Conservation (phyloP, 345 rosid species). For the Salix brachista region DNA sequence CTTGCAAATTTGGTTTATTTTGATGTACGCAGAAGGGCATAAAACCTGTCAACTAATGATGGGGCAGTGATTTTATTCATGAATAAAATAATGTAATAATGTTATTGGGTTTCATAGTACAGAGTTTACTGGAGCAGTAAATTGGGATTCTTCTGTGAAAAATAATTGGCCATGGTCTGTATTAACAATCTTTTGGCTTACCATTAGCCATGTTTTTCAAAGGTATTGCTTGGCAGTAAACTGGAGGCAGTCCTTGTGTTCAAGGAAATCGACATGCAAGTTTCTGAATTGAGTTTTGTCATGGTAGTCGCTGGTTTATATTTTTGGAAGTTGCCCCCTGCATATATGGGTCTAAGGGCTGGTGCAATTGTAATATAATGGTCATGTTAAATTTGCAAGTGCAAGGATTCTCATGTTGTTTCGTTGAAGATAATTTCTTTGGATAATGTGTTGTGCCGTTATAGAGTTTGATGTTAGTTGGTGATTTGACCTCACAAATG, state of each 20-base stretch:
- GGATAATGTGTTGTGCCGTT: not conserved
- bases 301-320: not conserved
- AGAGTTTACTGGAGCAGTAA: not conserved
- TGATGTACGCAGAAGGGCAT: not conserved
- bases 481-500: not conserved
- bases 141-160: not conserved
- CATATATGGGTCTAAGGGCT: not conserved
- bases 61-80: not conserved
- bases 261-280: not conserved
- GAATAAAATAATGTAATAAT: not conserved
- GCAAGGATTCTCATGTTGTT: not conserved
- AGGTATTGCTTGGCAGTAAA: not conserved
- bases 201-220: not conserved
- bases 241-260: not conserved
- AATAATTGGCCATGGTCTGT: not conserved
- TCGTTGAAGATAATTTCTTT: not conserved
- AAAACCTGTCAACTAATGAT: not conserved
- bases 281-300: not conserved
- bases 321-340: not conserved
- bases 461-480: not conserved
- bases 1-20: not conserved
- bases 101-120: not conserved
- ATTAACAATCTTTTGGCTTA: not conserved
- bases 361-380: not conserved
- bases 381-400: not conserved